Evolutionary conservation across 257 asterid genomes (phyloP), one percentile per base, ranked within the genome.

Genomic region (Asclepias syriaca): DNA sequence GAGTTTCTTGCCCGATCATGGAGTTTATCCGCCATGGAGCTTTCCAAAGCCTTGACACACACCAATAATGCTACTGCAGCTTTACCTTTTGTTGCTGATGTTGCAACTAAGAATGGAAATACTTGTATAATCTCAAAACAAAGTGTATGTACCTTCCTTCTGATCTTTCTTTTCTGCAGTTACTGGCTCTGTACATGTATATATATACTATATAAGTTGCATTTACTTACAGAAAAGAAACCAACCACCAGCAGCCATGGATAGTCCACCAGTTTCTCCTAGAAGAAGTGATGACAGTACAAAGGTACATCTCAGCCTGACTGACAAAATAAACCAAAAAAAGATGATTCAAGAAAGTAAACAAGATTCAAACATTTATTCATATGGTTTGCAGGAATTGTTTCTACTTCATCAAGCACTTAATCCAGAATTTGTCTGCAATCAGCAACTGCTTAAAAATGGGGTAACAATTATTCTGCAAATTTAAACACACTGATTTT

Each of bases 1-100:
- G 97, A 92, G 89, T 92, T 89, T 82, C 85, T 92, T 74, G 95
- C 96, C 15, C 75, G 96, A 53, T 88, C 97, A 22, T 92, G 96
- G 97, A 92, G 97, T 45, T 77, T 92, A 37, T 88, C 95, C 0
- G 93, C 96, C 7, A 77, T 69, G 77, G 93, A 92, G 77, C 95
- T 92, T 55, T 86, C 97, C 0, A 89, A 86, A 78, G 93, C 95
- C 39, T 95, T 92, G 51, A 84, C 84, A 79, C 75, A 74, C 69
- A 75, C 85, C 1, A 68, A 85, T 24, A 77, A 40, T 7, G 71
- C 14, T 18, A 67, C 63, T 72, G 72, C 84, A 18, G n/a, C 78
- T 8, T 15, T 54, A 7, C 74, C 68, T 65, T 59, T 68, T 54
- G 66, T 59, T 58, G 61, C 29, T 61, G 79, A 32, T 34, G 45